Evolutionary conservation across 2,329 filamentous ascomycete genomes (phyloP).

Genomic region (Calonectria hongkongensis): DNA sequence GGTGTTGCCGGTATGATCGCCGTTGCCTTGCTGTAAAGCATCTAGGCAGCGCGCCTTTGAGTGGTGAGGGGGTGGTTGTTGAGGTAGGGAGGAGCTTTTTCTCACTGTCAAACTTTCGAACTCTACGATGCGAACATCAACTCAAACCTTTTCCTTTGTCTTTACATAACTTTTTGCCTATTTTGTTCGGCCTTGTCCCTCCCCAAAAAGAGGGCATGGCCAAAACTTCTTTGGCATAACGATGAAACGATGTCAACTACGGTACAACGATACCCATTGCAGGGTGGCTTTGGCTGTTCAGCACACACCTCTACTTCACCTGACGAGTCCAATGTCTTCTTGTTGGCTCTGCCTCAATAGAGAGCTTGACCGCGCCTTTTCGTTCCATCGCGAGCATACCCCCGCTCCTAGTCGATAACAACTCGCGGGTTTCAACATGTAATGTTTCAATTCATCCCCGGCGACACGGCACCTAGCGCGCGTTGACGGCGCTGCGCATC

Average conservation of each 20-base stretch:
- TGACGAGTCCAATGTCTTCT: conserved; percentile 47
- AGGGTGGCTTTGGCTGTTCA: conserved; percentile 48
- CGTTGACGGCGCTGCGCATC: conserved; percentile 55
- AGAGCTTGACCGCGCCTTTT: conserved; percentile 54
- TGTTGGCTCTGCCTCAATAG: conserved; percentile 49
- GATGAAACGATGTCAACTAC: conserved; percentile 54
- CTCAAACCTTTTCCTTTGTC: conserved; percentile 49
- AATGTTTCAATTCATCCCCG: conserved; percentile 52
- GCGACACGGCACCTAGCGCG: conserved; percentile 50
- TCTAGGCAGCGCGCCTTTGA: conserved; percentile 12
- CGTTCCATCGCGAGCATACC: conserved; percentile 52
- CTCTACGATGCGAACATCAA: conserved; percentile 46
- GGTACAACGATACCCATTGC: conserved; percentile 51
- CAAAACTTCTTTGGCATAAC: conserved; percentile 48
- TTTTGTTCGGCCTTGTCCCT: conserved; percentile 40
- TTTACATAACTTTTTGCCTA: conserved; percentile 27
- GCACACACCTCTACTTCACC: conserved; percentile 47
- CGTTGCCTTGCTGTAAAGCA: conserved; percentile 70
- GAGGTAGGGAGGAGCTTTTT: conserved; percentile 28
- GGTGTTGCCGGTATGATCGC: conserved; percentile 70
- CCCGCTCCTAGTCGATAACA: conserved; percentile 47
- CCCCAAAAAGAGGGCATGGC: conserved; percentile 33
- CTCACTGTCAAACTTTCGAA: conserved; percentile 41
- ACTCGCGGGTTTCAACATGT: conserved; percentile 47
- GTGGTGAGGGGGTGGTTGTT: conserved; percentile 18